phyloP scores from a whole-genome alignment of 441 rosid species.

The Lepidium campestre region DNA sequence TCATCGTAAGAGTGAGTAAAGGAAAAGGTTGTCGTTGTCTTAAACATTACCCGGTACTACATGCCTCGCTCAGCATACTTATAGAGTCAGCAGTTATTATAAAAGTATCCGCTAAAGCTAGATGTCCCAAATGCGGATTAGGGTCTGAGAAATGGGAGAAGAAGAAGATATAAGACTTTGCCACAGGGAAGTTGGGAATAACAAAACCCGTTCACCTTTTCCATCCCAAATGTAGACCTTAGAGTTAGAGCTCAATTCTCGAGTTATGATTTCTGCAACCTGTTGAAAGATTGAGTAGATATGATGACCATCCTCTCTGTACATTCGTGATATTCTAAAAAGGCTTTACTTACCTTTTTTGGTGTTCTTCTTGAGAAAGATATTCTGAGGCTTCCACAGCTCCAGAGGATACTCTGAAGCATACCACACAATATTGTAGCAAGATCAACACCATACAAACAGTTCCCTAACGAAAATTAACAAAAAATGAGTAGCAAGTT shows the following conservation, averaged over 20 bases:
- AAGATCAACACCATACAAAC: conserved; percentile 55
- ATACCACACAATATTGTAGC: conserved; percentile 37
- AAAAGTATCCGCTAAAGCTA: conserved; percentile 66
- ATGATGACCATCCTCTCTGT: not conserved
- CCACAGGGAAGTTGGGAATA: not conserved
- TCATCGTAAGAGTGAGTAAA: not conserved
- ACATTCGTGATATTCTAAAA: not conserved
- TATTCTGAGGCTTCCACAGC: conserved; percentile 63
- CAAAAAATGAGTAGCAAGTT: not conserved
- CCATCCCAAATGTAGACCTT: conserved; percentile 60
- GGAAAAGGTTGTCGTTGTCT: not conserved
- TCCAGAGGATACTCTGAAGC: conserved; percentile 51
- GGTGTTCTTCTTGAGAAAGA: conserved; percentile 74
- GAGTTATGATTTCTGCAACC: conserved; percentile 38
- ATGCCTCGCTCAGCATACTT: conserved; percentile 74
- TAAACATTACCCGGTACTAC: conserved; percentile 52
- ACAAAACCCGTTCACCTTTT: conserved; percentile 31
- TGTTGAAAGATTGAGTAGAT: conserved; percentile 9
- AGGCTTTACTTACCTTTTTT: conserved; percentile 29
- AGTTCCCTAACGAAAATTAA: conserved; percentile 33
- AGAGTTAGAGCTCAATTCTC: conserved; percentile 38
- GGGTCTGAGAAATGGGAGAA: conserved; percentile 31
- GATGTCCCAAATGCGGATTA: conserved; percentile 71
- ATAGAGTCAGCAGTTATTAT: conserved; percentile 69
- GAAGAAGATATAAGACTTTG: not conserved